Base-by-base conservation (phyloP, 768 basidiomycete species). In the Vishniacozyma victoriae region DNA sequence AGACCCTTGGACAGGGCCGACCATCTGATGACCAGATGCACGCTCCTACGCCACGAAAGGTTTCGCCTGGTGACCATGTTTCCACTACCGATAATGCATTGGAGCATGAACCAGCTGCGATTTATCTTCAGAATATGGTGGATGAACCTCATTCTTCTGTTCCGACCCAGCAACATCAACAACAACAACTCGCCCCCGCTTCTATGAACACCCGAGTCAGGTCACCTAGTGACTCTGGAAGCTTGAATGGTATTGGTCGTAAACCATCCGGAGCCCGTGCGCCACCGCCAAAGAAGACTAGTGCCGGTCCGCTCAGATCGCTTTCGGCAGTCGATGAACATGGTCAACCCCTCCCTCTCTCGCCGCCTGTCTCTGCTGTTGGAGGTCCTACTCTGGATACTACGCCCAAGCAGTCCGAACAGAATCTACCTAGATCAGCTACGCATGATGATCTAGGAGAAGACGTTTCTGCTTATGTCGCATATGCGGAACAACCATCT, bases 91-190 rank as follows among this genome's bases (percentile, higher is more conserved):
- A n/a, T n/a, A 38, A 41, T 9, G 51, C 35, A 13, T 38, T 68
- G 4, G 54, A 62, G 13, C 62, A 71, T 33, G 61, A 70, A 43
- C 62, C 67, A 16, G 61, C 63, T 9, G 66, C 66, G 5, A 45
- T 58, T 27, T 68, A 68, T 40, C 54, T 68, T n/a, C 58, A 58
- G 58, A 62, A 62, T 40, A 60, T 64, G 57, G 62, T 64, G 6
- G 60, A 67, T 27, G 59, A 64, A 35, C 47, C 25, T 4, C 13
- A 25, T 19, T 33, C 19, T 5, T 14, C 23, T 19, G 57, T 73
- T 12, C 58, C 76, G 7, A 71, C 56, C 24, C 72, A 51, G 18
- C 44, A 15, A 15, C 4, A n/a, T 33, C 44, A 24, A 19, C 13
- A n/a, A 12, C 42, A 33, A 26, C 15, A n/a, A 7, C 4, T 25